Percentiles rank a stretch among this genome's conserved stretches.
Conservation (phyloP, 208 protist genomes). For the Trypanosomatidae sp. region DNA sequence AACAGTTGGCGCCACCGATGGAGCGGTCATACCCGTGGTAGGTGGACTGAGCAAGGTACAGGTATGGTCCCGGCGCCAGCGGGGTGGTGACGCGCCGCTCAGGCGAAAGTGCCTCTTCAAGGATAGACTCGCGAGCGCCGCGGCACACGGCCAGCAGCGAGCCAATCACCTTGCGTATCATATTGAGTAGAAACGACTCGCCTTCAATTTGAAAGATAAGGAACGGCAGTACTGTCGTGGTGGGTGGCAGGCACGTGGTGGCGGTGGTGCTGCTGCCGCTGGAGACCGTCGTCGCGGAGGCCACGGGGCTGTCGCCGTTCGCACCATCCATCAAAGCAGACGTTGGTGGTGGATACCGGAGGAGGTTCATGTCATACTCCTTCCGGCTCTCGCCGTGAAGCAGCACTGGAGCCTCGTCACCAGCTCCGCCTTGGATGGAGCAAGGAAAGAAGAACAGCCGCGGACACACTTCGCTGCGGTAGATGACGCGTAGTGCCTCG, state of each 20-base stretch:
- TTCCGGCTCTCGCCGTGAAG: slow-evolving; percentile 15
- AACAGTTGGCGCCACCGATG: slow-evolving; percentile 5
- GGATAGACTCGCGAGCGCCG: slow-evolving; percentile 44
- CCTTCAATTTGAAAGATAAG: slow-evolving; percentile 85
- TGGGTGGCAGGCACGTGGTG: slow-evolving; percentile 1
- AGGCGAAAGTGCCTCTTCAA: slow-evolving; percentile 54
- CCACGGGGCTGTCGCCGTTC: neutral
- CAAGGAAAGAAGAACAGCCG: slow-evolving; percentile 61
- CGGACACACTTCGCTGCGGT: slow-evolving; percentile 63
- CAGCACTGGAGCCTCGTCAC: neutral
- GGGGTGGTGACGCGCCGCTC: slow-evolving; percentile 55
- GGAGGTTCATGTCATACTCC: slow-evolving; percentile 26
- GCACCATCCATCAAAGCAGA: neutral
- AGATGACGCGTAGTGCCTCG: slow-evolving; percentile 65
- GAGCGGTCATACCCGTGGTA: slow-evolving; percentile 70
- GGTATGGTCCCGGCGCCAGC: slow-evolving; percentile 68
- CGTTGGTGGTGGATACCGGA: neutral
- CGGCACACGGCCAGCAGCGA: slow-evolving; percentile 65
- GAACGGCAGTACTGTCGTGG: slow-evolving; percentile 44
- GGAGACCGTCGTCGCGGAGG: neutral
- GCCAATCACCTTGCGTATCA: slow-evolving; percentile 89
- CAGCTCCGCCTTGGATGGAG: neutral
- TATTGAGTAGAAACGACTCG: slow-evolving; percentile 86
- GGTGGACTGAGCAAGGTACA: slow-evolving; percentile 67
- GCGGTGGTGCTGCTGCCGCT: neutral